phyloP scores from a whole-genome alignment of 1,139 yeast species.

The Yamadazyma atmosphaerica region DNA sequence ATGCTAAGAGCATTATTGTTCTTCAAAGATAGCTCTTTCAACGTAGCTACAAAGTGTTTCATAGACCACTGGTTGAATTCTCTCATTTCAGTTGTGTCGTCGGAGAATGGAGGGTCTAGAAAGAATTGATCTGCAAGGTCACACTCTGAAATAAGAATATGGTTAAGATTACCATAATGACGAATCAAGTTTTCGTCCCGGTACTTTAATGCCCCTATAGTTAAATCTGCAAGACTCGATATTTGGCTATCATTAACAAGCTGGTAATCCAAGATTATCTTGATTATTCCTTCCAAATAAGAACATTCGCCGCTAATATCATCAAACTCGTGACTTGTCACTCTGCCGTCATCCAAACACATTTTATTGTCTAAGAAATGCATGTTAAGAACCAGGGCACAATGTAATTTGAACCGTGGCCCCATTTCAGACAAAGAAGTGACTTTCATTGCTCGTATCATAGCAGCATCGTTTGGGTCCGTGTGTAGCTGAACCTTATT shows the following conservation, averaged over 20 bases:
- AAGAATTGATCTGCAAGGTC: neutral
- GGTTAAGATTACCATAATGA: neutral
- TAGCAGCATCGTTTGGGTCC: neutral
- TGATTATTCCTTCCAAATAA: conserved; percentile 3
- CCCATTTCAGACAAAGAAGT: neutral
- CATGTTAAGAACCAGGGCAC: conserved; percentile 4
- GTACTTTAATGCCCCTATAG: conserved; percentile 5
- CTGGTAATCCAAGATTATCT: conserved; percentile 6
- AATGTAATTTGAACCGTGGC: neutral
- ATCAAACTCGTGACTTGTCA: conserved; percentile 7
- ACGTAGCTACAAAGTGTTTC: neutral
- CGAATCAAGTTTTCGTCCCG: neutral
- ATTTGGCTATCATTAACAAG: neutral
- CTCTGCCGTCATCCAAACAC: neutral
- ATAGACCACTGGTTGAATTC: conserved; percentile 1
- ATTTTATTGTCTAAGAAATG: neutral
- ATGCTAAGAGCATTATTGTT: neutral
- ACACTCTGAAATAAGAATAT: neutral
- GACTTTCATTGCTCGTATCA: neutral
- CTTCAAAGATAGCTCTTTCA: neutral
- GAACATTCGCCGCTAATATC: conserved; percentile 2
- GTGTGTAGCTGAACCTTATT: neutral
- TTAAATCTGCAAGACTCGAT: conserved; percentile 8
- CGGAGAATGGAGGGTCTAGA: neutral
- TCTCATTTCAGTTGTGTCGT: neutral